phyloP scores from a whole-genome alignment of 164 flowering plant species.

The Hamamelis virginiana region DNA sequence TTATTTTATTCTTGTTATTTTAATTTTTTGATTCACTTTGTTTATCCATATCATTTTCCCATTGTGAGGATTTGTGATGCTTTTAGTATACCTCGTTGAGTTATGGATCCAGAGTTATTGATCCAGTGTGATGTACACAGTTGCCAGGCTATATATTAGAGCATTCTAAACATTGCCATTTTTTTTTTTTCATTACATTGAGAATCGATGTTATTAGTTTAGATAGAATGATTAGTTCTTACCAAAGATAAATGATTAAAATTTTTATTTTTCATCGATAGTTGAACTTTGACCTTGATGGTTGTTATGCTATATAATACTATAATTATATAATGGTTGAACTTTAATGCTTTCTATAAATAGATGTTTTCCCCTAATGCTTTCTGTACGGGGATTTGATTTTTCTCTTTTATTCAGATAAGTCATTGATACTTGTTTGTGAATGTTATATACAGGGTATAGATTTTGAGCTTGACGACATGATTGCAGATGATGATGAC shows the following conservation, averaged over 20 bases:
- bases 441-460: slow-evolving; percentile 68
- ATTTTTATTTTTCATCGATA: no score
- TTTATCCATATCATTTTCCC: neutral
- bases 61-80: neutral
- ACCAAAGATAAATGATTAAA: no score
- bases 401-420: neutral
- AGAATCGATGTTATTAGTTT: no score
- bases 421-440: slow-evolving; percentile 1
- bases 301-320: no score
- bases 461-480: slow-evolving; percentile 70
- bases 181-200: no score
- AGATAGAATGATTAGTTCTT: no score
- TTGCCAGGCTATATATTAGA: no score
- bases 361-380: neutral
- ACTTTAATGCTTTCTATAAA: neutral
- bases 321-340: no score
- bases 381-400: neutral
- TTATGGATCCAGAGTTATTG: neutral
- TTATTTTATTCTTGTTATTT: neutral
- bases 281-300: no score
- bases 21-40: neutral
- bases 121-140: no score
- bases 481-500: slow-evolving; percentile 65
- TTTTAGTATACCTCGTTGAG: neutral
- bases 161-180: no score